Percentiles rank a stretch among this genome's conserved stretches.
Evolutionary conservation across 2,329 filamentous ascomycete genomes (phyloP).

Genomic region (Elsinoe batatas): DNA sequence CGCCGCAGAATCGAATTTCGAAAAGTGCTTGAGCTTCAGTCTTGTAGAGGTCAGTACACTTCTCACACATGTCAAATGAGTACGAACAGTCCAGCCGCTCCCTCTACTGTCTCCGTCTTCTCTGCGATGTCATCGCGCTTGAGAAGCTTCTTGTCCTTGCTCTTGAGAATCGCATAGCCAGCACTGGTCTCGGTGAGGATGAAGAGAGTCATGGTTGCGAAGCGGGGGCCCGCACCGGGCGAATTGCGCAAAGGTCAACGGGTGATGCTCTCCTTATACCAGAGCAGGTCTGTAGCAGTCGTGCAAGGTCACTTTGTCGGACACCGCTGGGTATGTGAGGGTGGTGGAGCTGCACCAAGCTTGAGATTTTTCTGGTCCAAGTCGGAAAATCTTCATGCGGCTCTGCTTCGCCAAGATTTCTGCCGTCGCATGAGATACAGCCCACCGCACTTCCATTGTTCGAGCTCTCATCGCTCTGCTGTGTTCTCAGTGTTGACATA

Average conservation of each 20-base stretch:
- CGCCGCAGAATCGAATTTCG: slow-evolving; percentile 92
- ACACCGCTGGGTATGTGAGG: neutral
- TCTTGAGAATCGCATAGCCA: slow-evolving; percentile 97
- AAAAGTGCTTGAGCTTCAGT: slow-evolving; percentile 91
- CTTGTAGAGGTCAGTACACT: neutral
- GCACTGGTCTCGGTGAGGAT: slow-evolving; percentile 90
- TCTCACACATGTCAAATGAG: slow-evolving; percentile 26
- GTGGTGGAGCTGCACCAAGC: slow-evolving; percentile 2
- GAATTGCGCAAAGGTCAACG: no score
- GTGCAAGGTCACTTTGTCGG: neutral
- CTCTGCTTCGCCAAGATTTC: slow-evolving; percentile 3
- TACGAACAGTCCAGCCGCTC: slow-evolving; percentile 62
- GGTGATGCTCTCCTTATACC: neutral
- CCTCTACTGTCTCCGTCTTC: slow-evolving; percentile 70
- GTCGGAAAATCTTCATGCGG: slow-evolving; percentile 12
- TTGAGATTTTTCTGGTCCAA: slow-evolving; percentile 7
- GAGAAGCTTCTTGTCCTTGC: slow-evolving; percentile 95
- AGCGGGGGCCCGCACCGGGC: neutral
- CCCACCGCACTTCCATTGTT: neutral
- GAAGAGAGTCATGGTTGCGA: slow-evolving; percentile 47
- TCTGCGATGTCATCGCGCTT: slow-evolving; percentile 72
- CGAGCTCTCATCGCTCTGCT: neutral
- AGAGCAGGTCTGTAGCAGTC: neutral
- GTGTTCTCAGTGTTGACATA: no score
- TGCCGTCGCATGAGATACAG: no score